Conservation (phyloP, 2,329 filamentous ascomycete genomes). For the Blumeriella jaapii region DNA sequence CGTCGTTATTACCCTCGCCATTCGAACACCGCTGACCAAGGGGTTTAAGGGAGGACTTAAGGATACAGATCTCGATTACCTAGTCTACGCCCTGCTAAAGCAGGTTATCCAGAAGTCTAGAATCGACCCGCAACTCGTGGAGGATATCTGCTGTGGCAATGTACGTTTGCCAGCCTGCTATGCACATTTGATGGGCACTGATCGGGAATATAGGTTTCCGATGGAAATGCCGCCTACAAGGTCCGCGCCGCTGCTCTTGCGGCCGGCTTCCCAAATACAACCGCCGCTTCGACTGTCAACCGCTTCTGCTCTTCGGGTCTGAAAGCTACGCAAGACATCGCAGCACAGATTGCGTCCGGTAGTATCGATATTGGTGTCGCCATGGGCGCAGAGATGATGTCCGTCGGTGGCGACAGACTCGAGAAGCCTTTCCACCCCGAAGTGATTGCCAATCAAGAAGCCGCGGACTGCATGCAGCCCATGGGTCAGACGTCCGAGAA, state of each 20-base stretch:
- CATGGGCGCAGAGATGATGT: slow-evolving; percentile 84
- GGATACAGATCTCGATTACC: slow-evolving; percentile 79
- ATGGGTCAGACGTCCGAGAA: slow-evolving; percentile 99
- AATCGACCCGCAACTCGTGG: slow-evolving; percentile 68
- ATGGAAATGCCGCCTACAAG: slow-evolving; percentile 82
- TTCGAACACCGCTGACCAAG: slow-evolving; percentile 83
- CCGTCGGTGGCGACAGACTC: slow-evolving; percentile 55
- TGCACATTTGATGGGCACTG: slow-evolving; percentile 1
- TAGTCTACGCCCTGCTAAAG: slow-evolving; percentile 74
- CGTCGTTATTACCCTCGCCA: slow-evolving; percentile 86
- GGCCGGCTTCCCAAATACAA: slow-evolving; percentile 87
- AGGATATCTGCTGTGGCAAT: slow-evolving; percentile 89
- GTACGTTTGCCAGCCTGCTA: slow-evolving; percentile 37
- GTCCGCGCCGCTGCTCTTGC: slow-evolving; percentile 78
- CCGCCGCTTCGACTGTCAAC: slow-evolving; percentile 72
- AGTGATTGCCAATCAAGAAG: slow-evolving; percentile 64
- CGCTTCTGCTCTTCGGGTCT: slow-evolving; percentile 96
- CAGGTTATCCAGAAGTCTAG: slow-evolving; percentile 60
- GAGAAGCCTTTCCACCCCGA: slow-evolving; percentile 66
- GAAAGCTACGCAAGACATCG: slow-evolving; percentile 90
- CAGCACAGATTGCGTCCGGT: slow-evolving; percentile 69
- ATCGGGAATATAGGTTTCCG: slow-evolving; percentile 58
- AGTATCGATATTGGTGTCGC: slow-evolving; percentile 82
- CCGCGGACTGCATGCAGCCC: slow-evolving; percentile 76
- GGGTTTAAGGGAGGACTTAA: slow-evolving; percentile 89